Percentiles rank a stretch among this genome's conserved stretches.
Evolutionary conservation across 2,329 filamentous ascomycete genomes (phyloP).

Genomic region (Parastagonospora avenae): DNA sequence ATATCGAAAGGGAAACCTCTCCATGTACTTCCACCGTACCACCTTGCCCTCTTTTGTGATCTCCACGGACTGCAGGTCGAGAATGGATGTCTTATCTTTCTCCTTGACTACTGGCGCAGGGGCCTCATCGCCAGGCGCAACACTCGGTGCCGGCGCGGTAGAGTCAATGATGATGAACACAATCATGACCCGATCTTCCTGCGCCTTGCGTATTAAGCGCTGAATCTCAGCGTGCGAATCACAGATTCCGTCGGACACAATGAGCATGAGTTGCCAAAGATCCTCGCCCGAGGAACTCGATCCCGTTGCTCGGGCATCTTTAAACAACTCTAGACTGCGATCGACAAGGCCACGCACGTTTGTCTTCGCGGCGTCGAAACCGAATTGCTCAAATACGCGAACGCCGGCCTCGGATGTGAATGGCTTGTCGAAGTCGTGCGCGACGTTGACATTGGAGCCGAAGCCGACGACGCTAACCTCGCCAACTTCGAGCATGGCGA

Average conservation of each 20-base stretch:
- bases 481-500: conserved; percentile 92
- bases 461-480: conserved; percentile 93
- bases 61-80: conserved; percentile 85
- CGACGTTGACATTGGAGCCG: conserved; percentile 79
- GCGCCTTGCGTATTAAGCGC: conserved; percentile 80
- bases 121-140: conserved; percentile 4
- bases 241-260: conserved; percentile 92
- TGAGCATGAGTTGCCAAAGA: conserved; percentile 92
- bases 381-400: conserved; percentile 82
- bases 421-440: conserved; percentile 82
- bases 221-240: conserved; percentile 86
- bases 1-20: conserved; percentile 95
- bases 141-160: conserved; percentile 22
- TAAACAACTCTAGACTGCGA: conserved; percentile 80
- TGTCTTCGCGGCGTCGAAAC: conserved; percentile 83
- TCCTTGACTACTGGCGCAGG: conserved; percentile 42
- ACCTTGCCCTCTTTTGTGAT: conserved; percentile 75
- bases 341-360: conserved; percentile 81
- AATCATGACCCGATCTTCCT: conserved; percentile 95
- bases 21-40: conserved; percentile 87
- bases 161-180: conserved; percentile 96
- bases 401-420: conserved; percentile 83
- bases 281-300: conserved; percentile 61
- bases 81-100: conserved; percentile 69
- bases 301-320: conserved; percentile 70